These are phyloP conservation scores for Lichtheimia hyalospora DNA, from an alignment of 371 early-diverging fungal genomes.

Conservation along the genomic window DNA sequence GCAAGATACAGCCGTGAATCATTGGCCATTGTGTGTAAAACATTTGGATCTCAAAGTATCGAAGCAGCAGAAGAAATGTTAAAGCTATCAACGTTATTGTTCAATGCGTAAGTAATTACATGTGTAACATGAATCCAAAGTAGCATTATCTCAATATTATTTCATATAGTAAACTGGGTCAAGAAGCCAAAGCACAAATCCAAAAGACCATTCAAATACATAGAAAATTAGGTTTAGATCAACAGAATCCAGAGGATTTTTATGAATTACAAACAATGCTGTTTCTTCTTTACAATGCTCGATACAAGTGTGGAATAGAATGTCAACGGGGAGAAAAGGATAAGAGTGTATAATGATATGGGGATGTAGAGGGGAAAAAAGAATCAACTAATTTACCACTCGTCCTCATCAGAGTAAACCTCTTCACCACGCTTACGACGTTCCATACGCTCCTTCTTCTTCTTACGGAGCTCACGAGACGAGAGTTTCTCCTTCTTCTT, in stretches of 20 bases:
- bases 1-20: constrained; percentile 19
- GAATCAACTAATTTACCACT: constrained; percentile 26
- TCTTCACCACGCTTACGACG: constrained; percentile 61
- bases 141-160: background rate
- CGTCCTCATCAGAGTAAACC: constrained; percentile 51
- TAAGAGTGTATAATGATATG: background rate
- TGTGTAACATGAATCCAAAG: background rate
- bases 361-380: background rate
- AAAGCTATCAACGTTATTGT: constrained; percentile 25
- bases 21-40: constrained; percentile 11
- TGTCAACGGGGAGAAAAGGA: background rate
- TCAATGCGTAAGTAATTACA: constrained; percentile 1
- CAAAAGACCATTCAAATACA: constrained; percentile 2
- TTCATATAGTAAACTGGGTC: background rate
- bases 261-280: constrained; percentile 3
- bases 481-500: constrained; percentile 52
- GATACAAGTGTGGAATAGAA: background rate
- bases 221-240: constrained; percentile 4
- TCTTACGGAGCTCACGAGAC: constrained; percentile 53
- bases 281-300: too few species aligned
- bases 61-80: constrained; percentile 36
- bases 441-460: constrained; percentile 61
- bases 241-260: constrained; percentile 5
- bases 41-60: constrained; percentile 25
- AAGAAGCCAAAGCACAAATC: background rate